Evolutionary conservation across 768 basidiomycete species (phyloP).

Genomic region (Arthromyces matolae): DNA sequence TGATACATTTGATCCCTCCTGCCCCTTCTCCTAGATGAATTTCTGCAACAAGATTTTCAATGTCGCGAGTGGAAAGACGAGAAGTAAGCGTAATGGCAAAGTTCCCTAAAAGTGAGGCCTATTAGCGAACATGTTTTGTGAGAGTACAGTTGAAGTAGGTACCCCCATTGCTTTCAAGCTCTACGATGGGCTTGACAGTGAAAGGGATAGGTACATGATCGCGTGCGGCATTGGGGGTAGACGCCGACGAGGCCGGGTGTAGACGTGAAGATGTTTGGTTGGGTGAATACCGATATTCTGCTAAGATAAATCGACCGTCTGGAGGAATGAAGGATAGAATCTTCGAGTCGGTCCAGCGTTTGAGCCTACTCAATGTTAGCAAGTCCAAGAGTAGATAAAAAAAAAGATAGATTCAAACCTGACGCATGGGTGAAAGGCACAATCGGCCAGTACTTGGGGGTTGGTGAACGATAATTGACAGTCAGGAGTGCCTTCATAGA

Average conservation of each 20-base stretch:
- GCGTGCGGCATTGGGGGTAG: constrained; percentile 21
- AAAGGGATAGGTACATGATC: constrained; percentile 52
- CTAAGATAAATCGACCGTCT: constrained; percentile 81
- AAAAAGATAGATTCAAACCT: constrained; percentile 43
- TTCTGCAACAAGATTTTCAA: constrained; percentile 72
- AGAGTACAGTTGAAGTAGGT: constrained; percentile 4
- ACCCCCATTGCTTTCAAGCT: constrained; percentile 43
- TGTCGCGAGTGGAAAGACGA: constrained; percentile 54
- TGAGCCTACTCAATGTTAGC: constrained; percentile 47
- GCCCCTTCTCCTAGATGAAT: constrained; percentile 75
- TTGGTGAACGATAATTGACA: constrained; percentile 74
- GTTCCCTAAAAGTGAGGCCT: too few species aligned
- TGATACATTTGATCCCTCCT: constrained; percentile 67
- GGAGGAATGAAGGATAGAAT: constrained; percentile 89
- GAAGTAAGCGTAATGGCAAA: constrained; percentile 65
- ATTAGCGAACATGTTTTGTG: too few species aligned
- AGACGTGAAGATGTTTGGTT: constrained; percentile 28
- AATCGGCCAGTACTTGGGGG: constrained; percentile 67
- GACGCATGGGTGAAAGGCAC: constrained; percentile 90
- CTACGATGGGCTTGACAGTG: constrained; percentile 45
- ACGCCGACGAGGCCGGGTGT: constrained; percentile 20
- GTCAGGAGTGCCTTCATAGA: constrained; percentile 76
- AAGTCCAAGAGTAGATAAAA: neutral
- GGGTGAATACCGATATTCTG: constrained; percentile 73
- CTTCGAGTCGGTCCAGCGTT: constrained; percentile 74